phyloP scores from a whole-genome alignment of 805 yeast species.

The Metschnikowia orientalis region DNA sequence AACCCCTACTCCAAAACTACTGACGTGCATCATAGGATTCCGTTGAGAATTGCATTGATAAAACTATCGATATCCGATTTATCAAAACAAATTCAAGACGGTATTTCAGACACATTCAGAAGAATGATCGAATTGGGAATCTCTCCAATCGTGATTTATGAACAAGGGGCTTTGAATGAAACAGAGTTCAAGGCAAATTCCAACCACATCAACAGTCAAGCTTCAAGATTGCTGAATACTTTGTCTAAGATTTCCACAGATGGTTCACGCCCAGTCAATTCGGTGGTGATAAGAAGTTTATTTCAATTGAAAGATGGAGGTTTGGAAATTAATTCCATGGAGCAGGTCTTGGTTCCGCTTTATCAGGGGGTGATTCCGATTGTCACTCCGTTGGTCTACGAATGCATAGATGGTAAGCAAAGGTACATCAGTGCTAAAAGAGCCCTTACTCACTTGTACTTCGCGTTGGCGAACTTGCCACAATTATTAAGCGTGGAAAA shows the following conservation, averaged over 20 bases:
- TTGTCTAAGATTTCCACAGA: constrained; percentile 20
- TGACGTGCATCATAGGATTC: constrained; percentile 34
- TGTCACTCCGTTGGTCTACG: constrained; percentile 52
- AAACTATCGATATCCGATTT: constrained; percentile 43
- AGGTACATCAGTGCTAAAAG: constrained; percentile 21
- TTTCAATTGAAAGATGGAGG: constrained; percentile 17
- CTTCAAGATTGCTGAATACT: constrained; percentile 24
- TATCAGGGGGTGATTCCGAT: constrained; percentile 56
- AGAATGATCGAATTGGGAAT: constrained; percentile 62
- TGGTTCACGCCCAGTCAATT: constrained; percentile 22
- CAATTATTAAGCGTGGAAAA: constrained; percentile 66
- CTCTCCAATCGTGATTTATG: constrained; percentile 66
- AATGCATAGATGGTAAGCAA: constrained; percentile 19
- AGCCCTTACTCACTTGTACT: constrained; percentile 25
- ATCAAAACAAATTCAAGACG: constrained; percentile 29
- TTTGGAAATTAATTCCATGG: constrained; percentile 21
- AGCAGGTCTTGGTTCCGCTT: constrained; percentile 35
- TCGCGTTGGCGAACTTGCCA: constrained; percentile 22
- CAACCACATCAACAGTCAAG: constrained; percentile 28
- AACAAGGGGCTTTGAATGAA: constrained; percentile 31
- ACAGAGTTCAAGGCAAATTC: constrained; percentile 30
- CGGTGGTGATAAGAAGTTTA: constrained; percentile 26
- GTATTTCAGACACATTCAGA: constrained; percentile 53
- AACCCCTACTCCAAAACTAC: constrained; percentile 30
- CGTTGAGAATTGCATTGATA: constrained; percentile 54